Base-by-base conservation (phyloP, 139 green algal genomes). In the Raphidocelis subcapitata region DNA sequence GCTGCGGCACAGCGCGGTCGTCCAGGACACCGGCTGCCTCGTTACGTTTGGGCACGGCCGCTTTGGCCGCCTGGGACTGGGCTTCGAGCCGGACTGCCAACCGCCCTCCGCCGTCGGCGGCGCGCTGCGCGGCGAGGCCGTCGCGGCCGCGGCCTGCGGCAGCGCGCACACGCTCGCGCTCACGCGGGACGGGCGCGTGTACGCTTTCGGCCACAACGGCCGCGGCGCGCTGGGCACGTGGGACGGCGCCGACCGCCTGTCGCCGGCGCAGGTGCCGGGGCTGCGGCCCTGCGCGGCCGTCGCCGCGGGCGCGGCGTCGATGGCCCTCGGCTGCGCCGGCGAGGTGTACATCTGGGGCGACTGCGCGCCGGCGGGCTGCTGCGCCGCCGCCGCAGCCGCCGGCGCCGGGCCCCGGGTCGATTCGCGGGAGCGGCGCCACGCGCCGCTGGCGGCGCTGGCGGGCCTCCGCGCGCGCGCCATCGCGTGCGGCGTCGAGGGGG, bases 151-250 rank as follows among this genome's bases (percentile, higher is more conserved):
- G 41, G 61, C 74, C n/a, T 85, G 83, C 63, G 76, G 76, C 5
- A 24, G 24, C 2, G 57, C 36, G 3, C 89, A 94, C 78, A 86
- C 73, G 5, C 70, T 86, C 18, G 84, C 77, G 12, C 70, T 92
- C 2, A 74, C 75, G 0, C 20, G 3, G 0, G 80, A 84, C 44
- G 89, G 87, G 3, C 59, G 52, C 16, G 84, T 93, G 49, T 89
- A 77, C 51, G 73, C 74, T 3, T 93, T 87, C 87, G 87, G 87
- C 49, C 62, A 67, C 59, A 87, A 91, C 71, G 74, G 79, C 29
- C 80, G 81, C 20, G 77, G 84, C 23, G 81, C 87, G 68, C 74
- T 89, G 49, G 75, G 79, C 29, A 47, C 61, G 47, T 56, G 12
- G 23, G 29, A 32, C 28, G 26, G 5, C 18, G 21, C 15, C 23